Evolutionary conservation across 1,284 basidiomycete species (phyloP), one percentile per base, ranked within the genome.

Genomic region (Inonotus obliquus): DNA sequence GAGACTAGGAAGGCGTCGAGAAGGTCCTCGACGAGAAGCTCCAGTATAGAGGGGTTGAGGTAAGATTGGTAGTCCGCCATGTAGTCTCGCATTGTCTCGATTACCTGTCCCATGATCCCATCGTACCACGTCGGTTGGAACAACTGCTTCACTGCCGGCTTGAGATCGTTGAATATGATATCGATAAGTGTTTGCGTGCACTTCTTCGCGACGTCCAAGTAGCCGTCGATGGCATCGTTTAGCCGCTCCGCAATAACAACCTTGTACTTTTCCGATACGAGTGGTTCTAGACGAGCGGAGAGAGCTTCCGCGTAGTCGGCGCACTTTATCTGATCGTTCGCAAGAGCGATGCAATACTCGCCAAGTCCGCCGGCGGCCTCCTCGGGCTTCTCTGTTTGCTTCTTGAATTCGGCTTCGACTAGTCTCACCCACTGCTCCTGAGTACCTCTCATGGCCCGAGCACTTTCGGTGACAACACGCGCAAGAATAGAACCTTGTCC

Each of bases 171-270:
- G 79, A 98, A 96, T 67, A 99, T 89, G 70, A 97, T 87, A 69
- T 93, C 91, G 69, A 99, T 96, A 57, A 99, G 82, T 1, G 92
- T 89, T 69, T 96, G 92, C 14, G 92, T 95, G 78, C 95, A 98
- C 72, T 92, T 92, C 78, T 98, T 98, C 61, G 95, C 95, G 21
- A 99, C 94, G 75, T 99, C 97, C 67, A 99, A 83, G 76, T 96
- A 98, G 1, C 97, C 97, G 70, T 99, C 96, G 69, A 99, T 97
- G 17, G 96, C 95, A 67, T 96, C 91, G 78, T 98, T 98, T 61
- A 98, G 79, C 55, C 87, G 83, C 69, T 96, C 93, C 65, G 85
- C 85, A 69, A 99, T 97, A 10, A 83, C 81, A 2, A 79, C 81
- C 60, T 89, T 83, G 75, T 99, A 98, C 77, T 98, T 98, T 68